A percentile compares a stretch with the other conserved stretches of the same genome.
phyloP scores from a whole-genome alignment of 345 rosid genomes.

The Pugionium cornutum region DNA sequence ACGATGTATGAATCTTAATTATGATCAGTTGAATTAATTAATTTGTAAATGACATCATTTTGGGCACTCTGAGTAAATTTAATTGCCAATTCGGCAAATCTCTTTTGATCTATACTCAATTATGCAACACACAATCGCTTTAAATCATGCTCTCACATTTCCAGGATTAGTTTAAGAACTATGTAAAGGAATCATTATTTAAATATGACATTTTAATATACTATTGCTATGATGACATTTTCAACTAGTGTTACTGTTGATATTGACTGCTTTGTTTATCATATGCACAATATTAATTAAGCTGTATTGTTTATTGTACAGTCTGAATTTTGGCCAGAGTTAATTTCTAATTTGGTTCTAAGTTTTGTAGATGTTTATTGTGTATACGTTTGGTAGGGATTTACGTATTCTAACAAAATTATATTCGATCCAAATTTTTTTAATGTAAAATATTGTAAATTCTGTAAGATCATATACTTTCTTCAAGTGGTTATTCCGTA shows the following conservation, averaged over 20 bases:
- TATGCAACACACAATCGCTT: constrained; percentile 36
- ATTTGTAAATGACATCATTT: constrained; percentile 14
- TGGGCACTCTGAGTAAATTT: constrained; percentile 18
- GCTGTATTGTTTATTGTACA: not conserved
- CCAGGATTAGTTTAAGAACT: constrained; percentile 25
- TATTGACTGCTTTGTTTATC: constrained; percentile 20
- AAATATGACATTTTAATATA: constrained; percentile 3
- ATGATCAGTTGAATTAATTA: constrained; percentile 2
- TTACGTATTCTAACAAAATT: too few relatives aligned
- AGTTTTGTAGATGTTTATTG: too few relatives aligned
- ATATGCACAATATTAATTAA: not conserved
- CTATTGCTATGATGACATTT: constrained; percentile 31
- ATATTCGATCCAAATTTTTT: too few relatives aligned
- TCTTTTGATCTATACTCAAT: constrained; percentile 27
- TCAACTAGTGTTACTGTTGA: constrained; percentile 29
- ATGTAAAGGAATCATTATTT: constrained; percentile 25
- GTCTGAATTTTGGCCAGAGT: too few relatives aligned
- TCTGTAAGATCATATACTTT: too few relatives aligned
- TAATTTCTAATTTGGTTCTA: too few relatives aligned
- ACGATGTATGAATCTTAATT: not conserved
- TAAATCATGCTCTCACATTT: constrained; percentile 24
- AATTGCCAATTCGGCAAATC: not conserved
- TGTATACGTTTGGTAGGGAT: too few relatives aligned
- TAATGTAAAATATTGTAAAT: too few relatives aligned
- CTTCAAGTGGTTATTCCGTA: too few relatives aligned